phyloP scores from a whole-genome alignment of 1,284 basidiomycete species.

The Apiotrichum akiyoshidainum region DNA sequence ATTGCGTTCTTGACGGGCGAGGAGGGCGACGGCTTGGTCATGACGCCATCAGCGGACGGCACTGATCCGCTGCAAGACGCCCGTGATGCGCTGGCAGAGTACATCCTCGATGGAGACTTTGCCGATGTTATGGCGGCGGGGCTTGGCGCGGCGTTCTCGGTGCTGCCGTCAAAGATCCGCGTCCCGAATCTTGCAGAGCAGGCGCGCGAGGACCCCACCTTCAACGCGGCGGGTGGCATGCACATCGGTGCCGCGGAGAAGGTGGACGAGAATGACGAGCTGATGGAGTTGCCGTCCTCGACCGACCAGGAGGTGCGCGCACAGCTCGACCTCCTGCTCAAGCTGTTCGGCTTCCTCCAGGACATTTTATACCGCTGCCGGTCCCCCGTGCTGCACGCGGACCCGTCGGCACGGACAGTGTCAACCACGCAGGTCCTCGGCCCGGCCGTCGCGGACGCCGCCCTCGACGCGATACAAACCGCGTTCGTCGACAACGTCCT shows the following conservation, averaged over 20 bases:
- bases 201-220: slow-evolving; percentile 54
- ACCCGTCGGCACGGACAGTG: slow-evolving; percentile 17
- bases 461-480: slow-evolving; percentile 75
- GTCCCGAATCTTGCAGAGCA: slow-evolving; percentile 56
- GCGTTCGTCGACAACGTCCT: slow-evolving; percentile 89
- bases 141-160: slow-evolving; percentile 85
- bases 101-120: slow-evolving; percentile 92
- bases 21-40: slow-evolving; percentile 29
- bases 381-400: slow-evolving; percentile 25
- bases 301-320: slow-evolving; percentile 70
- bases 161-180: slow-evolving; percentile 71
- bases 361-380: slow-evolving; percentile 60
- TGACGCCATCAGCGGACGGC: slow-evolving; percentile 29
- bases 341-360: slow-evolving; percentile 85
- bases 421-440: slow-evolving; percentile 56
- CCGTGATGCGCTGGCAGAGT: slow-evolving; percentile 79
- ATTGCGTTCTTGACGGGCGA: slow-evolving; percentile 69
- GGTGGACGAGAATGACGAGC: slow-evolving; percentile 52
- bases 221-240: slow-evolving; percentile 65
- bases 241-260: slow-evolving; percentile 49
- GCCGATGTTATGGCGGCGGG: slow-evolving; percentile 94
- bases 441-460: slow-evolving; percentile 71
- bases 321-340: slow-evolving; percentile 82
- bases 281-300: slow-evolving; percentile 56
- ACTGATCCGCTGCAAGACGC: slow-evolving; percentile 73